Conservation (phyloP, 192 early-diverging fungal genomes). For the Thoreauomyces humboldtii region DNA sequence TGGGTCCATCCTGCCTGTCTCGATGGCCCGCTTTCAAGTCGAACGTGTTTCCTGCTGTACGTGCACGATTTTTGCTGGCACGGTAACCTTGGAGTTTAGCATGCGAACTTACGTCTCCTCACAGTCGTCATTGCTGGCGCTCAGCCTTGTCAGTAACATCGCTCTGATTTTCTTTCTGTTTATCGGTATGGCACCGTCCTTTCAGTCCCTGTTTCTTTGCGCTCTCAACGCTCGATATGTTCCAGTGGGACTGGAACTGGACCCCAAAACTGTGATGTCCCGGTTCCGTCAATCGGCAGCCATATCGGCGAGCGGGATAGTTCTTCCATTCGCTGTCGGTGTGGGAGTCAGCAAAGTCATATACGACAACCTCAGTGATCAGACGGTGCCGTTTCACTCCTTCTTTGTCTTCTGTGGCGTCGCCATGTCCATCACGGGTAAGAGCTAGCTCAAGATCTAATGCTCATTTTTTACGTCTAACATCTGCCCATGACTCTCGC, state of each 20-base stretch:
- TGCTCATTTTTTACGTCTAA: no score
- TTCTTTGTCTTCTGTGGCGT: conserved; percentile 88
- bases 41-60: conserved; percentile 67
- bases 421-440: conserved; percentile 80
- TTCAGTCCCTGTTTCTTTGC: no score
- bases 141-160: conserved; percentile 81
- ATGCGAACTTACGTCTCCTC: no score
- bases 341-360: conserved; percentile 59
- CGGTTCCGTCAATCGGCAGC: conserved; percentile 30
- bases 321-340: conserved; percentile 75
- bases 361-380: conserved; percentile 34
- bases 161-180: conserved; percentile 89
- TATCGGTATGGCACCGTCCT: no score
- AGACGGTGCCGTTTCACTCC: conserved; percentile 31
- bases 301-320: conserved; percentile 80
- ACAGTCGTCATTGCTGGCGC: conserved; percentile 66
- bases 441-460: no score
- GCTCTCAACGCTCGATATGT: conserved; percentile 40
- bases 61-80: background rate
- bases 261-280: conserved; percentile 29
- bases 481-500: conserved; percentile 4
- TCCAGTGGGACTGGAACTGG: conserved; percentile 43
- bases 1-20: conserved; percentile 84
- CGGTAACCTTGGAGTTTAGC: no score
- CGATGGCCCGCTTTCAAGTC: conserved; percentile 63